Base-by-base conservation (phyloP, 2,329 filamentous ascomycete species). In the Chaetomiaceae sp. region DNA sequence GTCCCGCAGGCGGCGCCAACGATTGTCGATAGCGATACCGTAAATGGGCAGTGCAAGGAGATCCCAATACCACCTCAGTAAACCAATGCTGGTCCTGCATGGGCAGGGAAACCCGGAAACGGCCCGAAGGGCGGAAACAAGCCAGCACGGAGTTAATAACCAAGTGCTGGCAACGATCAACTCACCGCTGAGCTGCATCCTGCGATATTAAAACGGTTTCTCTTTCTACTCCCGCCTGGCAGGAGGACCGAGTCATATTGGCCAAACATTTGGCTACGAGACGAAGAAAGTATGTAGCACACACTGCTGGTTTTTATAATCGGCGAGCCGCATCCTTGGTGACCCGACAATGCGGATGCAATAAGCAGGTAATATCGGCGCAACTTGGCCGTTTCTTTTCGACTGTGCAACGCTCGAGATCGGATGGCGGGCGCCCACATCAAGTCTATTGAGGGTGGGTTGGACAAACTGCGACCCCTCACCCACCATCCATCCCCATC, bases 381-480 rank as follows among this genome's bases (percentile, higher is more conserved):
- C 30, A 36, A 45, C 18, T 30, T 36, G 25, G 23, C 34, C 18
- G 25, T 43, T 36, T 32, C 16, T 51, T 23, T 14, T 4, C 13
- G 18, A 30, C 16, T 25, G 32, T 45, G 33, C 38, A 21, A 44
- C 40, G 23, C 23, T 45, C 34, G 20, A 34, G 34, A 34, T 46
- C 32, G 33, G 33, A 45, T 44, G 29, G 44, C 32, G 32, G 23
- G n/a, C 32, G 25, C 25, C 25, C 5, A 9, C 25, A 27, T 40
- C 14, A 14, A 43, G n/a, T 27, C 20, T 46, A n/a, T 23, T 23
- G 36, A 18, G n/a, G n/a, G n/a, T 30, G 23, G 32, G 25, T 48
- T 34, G 40, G 41, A 52, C 33, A 36, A 23, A n/a, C 21, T 36
- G 46, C 30, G 14, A 30, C 48, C 38, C 47, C 48, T 40, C 45